Evolutionary conservation across 1,284 basidiomycete genomes (phyloP), one percentile per base, ranked within the genome.

Genomic region (Athelia psychrophila): DNA sequence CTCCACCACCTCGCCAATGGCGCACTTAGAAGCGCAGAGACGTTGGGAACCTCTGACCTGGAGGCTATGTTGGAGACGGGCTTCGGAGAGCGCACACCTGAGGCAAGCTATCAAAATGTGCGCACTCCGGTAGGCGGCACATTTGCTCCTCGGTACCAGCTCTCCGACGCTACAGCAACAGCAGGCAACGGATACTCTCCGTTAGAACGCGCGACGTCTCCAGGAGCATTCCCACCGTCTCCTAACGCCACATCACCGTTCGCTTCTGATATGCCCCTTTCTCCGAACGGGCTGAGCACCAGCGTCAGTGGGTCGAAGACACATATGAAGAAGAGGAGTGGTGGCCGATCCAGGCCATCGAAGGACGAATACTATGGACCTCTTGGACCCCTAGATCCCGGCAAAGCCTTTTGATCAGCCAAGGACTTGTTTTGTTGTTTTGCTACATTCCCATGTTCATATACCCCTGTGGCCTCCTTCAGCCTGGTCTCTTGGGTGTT

Each of bases 21-120:
- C 38, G 62, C 71, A 2, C 61, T 81, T 19, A 73, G 75, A 16
- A 75, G 75, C 24, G 87, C 81, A 9, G 78, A 82, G 58, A 84
- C 85, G 4, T 73, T 95, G 9, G 88, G 81, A 36, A 80, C 77
- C 56, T 78, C 84, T 24, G 91, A 95, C 63, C 74, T 97, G 58
- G 89, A 94, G 64, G 90, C 90, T 24, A 94, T 96, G 80, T 76
- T 97, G 47, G 91, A 97, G 59, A 75, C 75, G 49, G 94, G 93
- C 3, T 96, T 94, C 67, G 91, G 94, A 57, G 88, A 92, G 54
- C 67, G 73, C 54, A 70, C 80, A 55, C 23, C 57, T 53, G 53
- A 56, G 44, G 5, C 44, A 46, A 24, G 10, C 12, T 27, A 27
- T 23, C 19, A 23, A 24, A 47, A 54, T 10, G 48, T 50, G 2